These are phyloP conservation scores for Lophiotrema nucula DNA, from an alignment of 495 filamentous ascomycete genomes.

Conservation along the genomic window DNA sequence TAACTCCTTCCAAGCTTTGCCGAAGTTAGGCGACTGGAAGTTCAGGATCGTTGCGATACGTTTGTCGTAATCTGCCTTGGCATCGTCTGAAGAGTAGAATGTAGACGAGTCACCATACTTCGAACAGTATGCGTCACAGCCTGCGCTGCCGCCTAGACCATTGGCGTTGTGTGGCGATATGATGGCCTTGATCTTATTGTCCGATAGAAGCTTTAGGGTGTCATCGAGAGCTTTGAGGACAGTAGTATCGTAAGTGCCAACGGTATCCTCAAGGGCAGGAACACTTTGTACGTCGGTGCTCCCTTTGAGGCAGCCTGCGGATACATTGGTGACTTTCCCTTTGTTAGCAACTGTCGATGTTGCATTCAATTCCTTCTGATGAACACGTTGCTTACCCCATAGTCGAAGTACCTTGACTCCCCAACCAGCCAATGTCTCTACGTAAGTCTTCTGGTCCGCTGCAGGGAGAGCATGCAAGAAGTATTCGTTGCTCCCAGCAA, in stretches of 20 bases:
- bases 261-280: conserved; percentile 29
- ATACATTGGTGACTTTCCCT: conserved; percentile 13
- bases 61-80: conserved; percentile 38
- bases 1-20: conserved; percentile 40
- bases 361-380: no score
- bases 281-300: conserved; percentile 26
- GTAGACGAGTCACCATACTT: conserved; percentile 30
- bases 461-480: conserved; percentile 40
- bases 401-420: conserved; percentile 43
- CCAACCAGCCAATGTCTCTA: conserved; percentile 34
- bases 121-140: conserved; percentile 35
- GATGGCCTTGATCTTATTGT: conserved; percentile 44
- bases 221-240: conserved; percentile 41
- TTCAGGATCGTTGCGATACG: conserved; percentile 40
- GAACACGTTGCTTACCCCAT: conserved; percentile 42
- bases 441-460: conserved; percentile 41
- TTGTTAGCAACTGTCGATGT: no score
- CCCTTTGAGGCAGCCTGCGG: conserved; percentile 37
- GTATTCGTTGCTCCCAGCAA: conserved; percentile 42
- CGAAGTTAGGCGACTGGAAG: conserved; percentile 38
- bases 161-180: conserved; percentile 47
- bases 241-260: conserved; percentile 39
- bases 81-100: conserved; percentile 40
- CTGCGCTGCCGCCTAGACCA: conserved; percentile 34
- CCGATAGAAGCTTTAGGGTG: conserved; percentile 34